Percentiles rank a stretch among this genome's conserved stretches.
Conservation (phyloP, 352 stramenopile genomes). For the Phytophthora europaea region DNA sequence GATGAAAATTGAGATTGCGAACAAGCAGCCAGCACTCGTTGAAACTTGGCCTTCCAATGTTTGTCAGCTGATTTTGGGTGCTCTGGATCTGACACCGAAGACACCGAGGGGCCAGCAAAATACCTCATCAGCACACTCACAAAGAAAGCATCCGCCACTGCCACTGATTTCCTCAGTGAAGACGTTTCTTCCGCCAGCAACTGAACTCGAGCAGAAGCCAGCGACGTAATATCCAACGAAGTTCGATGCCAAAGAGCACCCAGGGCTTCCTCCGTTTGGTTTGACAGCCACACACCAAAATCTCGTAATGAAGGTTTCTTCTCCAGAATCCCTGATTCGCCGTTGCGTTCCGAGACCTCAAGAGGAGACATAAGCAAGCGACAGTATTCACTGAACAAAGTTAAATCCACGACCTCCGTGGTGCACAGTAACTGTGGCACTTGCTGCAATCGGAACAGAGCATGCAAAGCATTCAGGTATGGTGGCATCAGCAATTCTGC, state of each 20-base stretch:
- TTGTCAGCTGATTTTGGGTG: conserved; percentile 20
- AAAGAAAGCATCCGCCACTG: conserved; percentile 32
- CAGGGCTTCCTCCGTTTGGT: conserved; percentile 57
- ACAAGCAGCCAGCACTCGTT: conserved; percentile 38
- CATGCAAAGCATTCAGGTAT: conserved; percentile 61
- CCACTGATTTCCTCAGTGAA: conserved; percentile 6
- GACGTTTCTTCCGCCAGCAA: conserved; percentile 28
- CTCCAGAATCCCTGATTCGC: not conserved
- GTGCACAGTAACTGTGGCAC: conserved; percentile 44
- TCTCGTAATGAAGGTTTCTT: conserved; percentile 23
- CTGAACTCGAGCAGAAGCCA: conserved; percentile 48
- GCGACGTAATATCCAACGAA: conserved; percentile 40
- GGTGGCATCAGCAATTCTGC: conserved; percentile 45
- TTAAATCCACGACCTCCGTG: conserved; percentile 54
- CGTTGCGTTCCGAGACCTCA: not conserved
- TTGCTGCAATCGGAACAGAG: conserved; percentile 67
- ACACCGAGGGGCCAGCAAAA: conserved; percentile 39
- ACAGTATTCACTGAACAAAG: conserved; percentile 50
- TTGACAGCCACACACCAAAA: conserved; percentile 54
- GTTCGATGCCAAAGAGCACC: conserved; percentile 48
- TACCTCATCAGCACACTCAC: conserved; percentile 41
- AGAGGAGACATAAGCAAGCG: conserved; percentile 10
- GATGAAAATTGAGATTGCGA: conserved; percentile 19
- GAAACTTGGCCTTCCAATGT: conserved; percentile 51
- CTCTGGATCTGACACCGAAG: conserved; percentile 14